Base-by-base conservation (phyloP, 441 rosid species). In the Capsella rubella region DNA sequence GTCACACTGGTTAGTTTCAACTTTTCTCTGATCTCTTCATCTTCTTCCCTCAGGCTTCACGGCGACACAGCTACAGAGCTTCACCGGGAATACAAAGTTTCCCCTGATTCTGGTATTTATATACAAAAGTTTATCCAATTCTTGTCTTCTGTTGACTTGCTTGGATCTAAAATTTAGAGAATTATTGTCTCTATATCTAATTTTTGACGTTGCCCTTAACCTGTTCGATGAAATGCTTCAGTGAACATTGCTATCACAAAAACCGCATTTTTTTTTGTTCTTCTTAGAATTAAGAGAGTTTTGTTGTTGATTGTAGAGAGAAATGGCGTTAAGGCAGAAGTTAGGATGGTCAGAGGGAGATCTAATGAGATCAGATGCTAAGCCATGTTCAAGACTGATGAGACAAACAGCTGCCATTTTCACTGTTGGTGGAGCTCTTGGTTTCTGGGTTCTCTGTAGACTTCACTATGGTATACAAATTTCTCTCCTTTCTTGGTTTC, bases 401-500 rank as follows among this genome's bases (percentile, higher is more conserved):
- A 85, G 91, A 84, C 97, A 94, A 54, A 94, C 97, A 0, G 93
- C 97, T 39, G 90, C 85, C 34, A 74, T 89, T 75, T 91, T 80
- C 72, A 58, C 85, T 0, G 88, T 88, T 57, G 95, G 92, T 21
- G 95, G 99, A 73, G 97, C 89, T 29, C 74, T 95, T 29, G 97
- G 91, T 6, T 95, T 95, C 83, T 95, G 97, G 99, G 82, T 95
- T 79, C 96, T 95, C 45, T 95, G 97, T 67, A 85, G 94, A 76
- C 75, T 95, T 74, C 99, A 95, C 74, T 90, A 90, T 63, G 99
- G 97, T 92, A 29, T 6, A 1, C 0, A 0, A 6, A 2, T 4
- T 13, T 80, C 46, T 18, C 27, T 59, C 74, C 34, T 14, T 34
- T 56, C 57, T 45, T 13, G 47, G 9, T 9, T 66, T 18, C 21